Base-by-base conservation (phyloP, 208 protist species). In the Jaenimonas drosophilae region DNA sequence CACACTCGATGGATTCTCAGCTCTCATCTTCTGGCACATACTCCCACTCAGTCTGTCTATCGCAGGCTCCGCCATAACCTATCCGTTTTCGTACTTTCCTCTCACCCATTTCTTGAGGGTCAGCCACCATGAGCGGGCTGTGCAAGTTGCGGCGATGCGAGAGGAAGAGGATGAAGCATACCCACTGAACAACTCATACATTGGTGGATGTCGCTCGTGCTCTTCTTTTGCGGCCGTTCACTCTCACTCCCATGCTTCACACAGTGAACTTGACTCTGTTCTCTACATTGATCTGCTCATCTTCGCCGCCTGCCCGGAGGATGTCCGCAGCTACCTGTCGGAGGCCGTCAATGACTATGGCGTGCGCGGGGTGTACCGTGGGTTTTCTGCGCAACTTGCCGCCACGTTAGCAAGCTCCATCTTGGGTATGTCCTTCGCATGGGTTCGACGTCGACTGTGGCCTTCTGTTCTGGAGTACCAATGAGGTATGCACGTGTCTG, bases 81-180 rank as follows among this genome's bases (percentile, higher is more conserved):
- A 65, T 23, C 58, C 58, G 11, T 20, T 66, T 14, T 50, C 51
- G 5, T 57, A 37, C 25, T 66, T 58, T 28, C 42, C 49, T 11
- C 44, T 66, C n/a, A 46, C 44, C 20, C 64, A 72, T 49, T 72
- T 72, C 33, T 32, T 62, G 42, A 51, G 64, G 7, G 24, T 66
- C 19, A 56, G 49, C 16, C 57, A 54, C 39, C 59, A 65, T 54
- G 57, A 71, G 52, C 64, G 64, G 14, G 20, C 45, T 27, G 50
- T 29, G n/a, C 51, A 36, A 27, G 52, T 43, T 16, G 45, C 17
- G 38, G 27, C 14, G 27, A 25, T 19, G 3, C 16, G 0, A 9
- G 31, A 28, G 17, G 40, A 24, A 19, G 64, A 60, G 37, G 46
- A 49, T 24, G 57, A 37, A 29, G 39, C 36, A 19, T 34, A 59